Evolutionary conservation across 2,329 filamentous ascomycete species (phyloP).

Genomic region (Exophiala sp.): DNA sequence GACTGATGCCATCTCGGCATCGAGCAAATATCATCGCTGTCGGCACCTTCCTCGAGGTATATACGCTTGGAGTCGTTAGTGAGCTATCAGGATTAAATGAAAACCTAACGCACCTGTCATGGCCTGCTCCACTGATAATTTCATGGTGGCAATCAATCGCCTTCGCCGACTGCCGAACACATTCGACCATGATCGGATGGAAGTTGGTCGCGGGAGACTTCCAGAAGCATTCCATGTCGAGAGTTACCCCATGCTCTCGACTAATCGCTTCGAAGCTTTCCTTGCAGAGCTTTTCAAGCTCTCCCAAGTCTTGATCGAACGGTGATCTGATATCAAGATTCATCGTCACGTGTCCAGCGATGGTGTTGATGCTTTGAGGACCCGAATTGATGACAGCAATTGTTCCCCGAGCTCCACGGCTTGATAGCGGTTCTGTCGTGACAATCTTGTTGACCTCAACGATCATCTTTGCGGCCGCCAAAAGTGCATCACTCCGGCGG

Average conservation of each 20-base stretch:
- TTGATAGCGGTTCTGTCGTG: neutral
- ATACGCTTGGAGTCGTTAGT: slow-evolving; percentile 1
- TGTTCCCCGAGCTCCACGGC: neutral
- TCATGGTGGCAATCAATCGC: slow-evolving; percentile 6
- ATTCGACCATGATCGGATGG: slow-evolving; percentile 7
- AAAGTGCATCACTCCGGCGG: slow-evolving; percentile 61
- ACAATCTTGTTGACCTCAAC: neutral
- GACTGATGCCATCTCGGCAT: slow-evolving; percentile 56
- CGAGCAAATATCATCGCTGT: slow-evolving; percentile 65
- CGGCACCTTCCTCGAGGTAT: slow-evolving; percentile 34
- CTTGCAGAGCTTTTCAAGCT: slow-evolving; percentile 1
- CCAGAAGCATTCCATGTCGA: slow-evolving; percentile 9
- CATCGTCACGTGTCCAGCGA: neutral
- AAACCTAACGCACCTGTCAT: slow-evolving; percentile 11
- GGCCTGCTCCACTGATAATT: slow-evolving; percentile 13
- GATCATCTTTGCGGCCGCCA: slow-evolving; percentile 52
- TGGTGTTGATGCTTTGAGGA: neutral
- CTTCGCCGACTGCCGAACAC: slow-evolving; percentile 7
- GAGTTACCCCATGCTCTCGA: neutral
- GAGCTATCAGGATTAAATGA: neutral
- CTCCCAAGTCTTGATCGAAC: neutral
- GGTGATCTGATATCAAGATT: neutral
- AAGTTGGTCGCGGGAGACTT: slow-evolving; percentile 9
- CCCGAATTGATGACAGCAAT: neutral
- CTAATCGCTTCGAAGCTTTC: slow-evolving; percentile 7